Conservation (phyloP, 2,329 filamentous ascomycete genomes). For the Samsoniella hepiali region DNA sequence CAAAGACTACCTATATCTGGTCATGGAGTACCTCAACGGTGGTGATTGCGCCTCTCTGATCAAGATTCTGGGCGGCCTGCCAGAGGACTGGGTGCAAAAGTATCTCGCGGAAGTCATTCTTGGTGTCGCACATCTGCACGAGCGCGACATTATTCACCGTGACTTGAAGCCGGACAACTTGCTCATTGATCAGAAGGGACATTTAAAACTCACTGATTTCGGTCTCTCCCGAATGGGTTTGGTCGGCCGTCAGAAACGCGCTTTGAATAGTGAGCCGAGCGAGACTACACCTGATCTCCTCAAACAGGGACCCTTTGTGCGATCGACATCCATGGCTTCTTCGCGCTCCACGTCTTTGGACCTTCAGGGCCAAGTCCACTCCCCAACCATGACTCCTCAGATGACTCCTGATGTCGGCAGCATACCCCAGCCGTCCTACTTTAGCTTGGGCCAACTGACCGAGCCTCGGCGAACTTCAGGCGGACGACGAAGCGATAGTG, state of each 20-base stretch:
- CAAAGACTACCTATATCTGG: conserved; percentile 96
- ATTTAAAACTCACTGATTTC: conserved; percentile 96
- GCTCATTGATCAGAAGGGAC: conserved; percentile 92
- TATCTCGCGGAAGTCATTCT: conserved; percentile 94
- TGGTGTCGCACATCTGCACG: conserved; percentile 95
- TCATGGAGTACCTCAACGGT: conserved; percentile 98
- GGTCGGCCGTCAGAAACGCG: conserved; percentile 92
- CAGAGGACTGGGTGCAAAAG: conserved; percentile 97
- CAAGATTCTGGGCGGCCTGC: conserved; percentile 85
- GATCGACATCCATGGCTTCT: conserved; percentile 79
- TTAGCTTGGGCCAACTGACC: conserved; percentile 63
- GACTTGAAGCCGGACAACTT: conserved; percentile 97
- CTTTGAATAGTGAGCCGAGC: conserved; percentile 69
- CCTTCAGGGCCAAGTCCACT: conserved; percentile 67
- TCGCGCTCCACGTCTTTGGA: conserved; percentile 94
- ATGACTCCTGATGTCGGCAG: conserved; percentile 70
- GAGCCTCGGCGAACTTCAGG: conserved; percentile 68
- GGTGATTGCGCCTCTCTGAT: conserved; percentile 96
- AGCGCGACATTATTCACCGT: conserved; percentile 90
- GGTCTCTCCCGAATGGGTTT: conserved; percentile 95
- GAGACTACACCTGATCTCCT: conserved; percentile 90
- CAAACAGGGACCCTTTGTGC: conserved; percentile 86
- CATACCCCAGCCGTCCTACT: conserved; percentile 87
- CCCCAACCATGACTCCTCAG: conserved; percentile 78
- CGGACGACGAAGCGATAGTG: conserved; percentile 85